These are phyloP conservation scores for Emericellopsis atlantica DNA, from an alignment of 2,329 filamentous ascomycete genomes.

Conservation along the genomic window DNA sequence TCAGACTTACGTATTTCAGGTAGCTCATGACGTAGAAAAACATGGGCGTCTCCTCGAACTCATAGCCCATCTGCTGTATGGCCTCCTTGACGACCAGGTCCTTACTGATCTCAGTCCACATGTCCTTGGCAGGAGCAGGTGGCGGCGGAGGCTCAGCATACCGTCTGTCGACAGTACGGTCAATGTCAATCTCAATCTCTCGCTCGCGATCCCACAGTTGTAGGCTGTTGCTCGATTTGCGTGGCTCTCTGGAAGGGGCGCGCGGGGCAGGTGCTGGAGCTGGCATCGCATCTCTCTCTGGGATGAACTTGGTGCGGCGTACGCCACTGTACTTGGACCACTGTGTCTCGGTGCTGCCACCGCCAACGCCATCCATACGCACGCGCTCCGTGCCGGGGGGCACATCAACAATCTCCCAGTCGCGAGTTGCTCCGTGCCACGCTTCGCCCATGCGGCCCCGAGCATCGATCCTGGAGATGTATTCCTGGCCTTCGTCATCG, in stretches of 20 bases:
- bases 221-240: slow-evolving; percentile 11
- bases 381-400: slow-evolving; percentile 73
- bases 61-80: slow-evolving; percentile 72
- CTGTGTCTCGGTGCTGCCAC: slow-evolving; percentile 61
- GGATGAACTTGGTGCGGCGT: slow-evolving; percentile 59
- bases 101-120: slow-evolving; percentile 97
- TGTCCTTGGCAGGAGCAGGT: slow-evolving; percentile 42
- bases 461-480: slow-evolving; percentile 39
- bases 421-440: slow-evolving; percentile 58
- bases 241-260: slow-evolving; percentile 12
- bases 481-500: slow-evolving; percentile 53
- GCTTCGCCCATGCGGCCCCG: slow-evolving; percentile 62
- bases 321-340: slow-evolving; percentile 74
- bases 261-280: slow-evolving; percentile 9
- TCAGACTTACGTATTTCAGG: slow-evolving; percentile 64
- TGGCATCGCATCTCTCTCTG: slow-evolving; percentile 43
- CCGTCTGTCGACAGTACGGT: slow-evolving; percentile 40
- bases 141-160: slow-evolving; percentile 21
- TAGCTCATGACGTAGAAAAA: slow-evolving; percentile 94
- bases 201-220: slow-evolving; percentile 27
- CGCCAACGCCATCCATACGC: slow-evolving; percentile 68
- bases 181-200: slow-evolving; percentile 37
- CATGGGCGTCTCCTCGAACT: slow-evolving; percentile 78
- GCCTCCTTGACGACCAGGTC: slow-evolving; percentile 80
- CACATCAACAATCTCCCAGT: slow-evolving; percentile 75